Evolutionary conservation across 176 grass and related monocot genomes (phyloP), one percentile per base, ranked within the genome.

Genomic region (Saccharum officinarum): DNA sequence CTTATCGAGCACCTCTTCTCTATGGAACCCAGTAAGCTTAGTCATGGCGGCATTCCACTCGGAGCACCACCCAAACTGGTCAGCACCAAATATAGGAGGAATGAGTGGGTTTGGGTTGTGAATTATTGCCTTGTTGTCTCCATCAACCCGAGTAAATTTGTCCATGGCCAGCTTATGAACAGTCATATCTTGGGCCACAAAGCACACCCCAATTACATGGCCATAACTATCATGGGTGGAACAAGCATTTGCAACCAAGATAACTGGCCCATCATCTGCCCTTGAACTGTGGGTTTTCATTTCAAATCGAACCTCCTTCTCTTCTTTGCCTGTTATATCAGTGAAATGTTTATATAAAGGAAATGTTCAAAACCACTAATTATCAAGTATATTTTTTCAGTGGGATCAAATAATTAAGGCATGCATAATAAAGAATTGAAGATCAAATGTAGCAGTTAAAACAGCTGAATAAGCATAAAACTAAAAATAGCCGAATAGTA

Each of bases 1-100:
- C 76, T 93, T 98, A 88, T 93, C 75, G 0, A 98, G 64, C 76
- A 98, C 87, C 16, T 98, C 96, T 70, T 15, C 13, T 49, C 46
- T 49, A 13, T 49, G 46, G 10, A 12, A 16, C 46, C 46, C 46
- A 49, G 46, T 92, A 76, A 98, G 75, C 81, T 86, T 93, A 12
- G 87, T 88, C 96, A 98, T 98, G n/a, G 96, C 91, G 66, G 86
- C 87, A 92, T 95, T 98, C 96, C 96, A 98, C 87, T 95, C 93
- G 6, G 91, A 87, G 55, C 95, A 98, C 93, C 93, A 98, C 39
- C 93, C 96, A 71, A 95, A 93, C 69, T 95, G 93, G 52, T 98
- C 95, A 44, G 93, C 85, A 83, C 89, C 93, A 80, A 98, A 98
- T 87, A 98, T 95, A 73, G 93, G 96, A 59, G 96, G 96, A 83